A percentile compares a stretch with the other conserved stretches of the same genome.
Conservation (phyloP, 176 grass and related monocot genomes). For the Triticum turgidum region DNA sequence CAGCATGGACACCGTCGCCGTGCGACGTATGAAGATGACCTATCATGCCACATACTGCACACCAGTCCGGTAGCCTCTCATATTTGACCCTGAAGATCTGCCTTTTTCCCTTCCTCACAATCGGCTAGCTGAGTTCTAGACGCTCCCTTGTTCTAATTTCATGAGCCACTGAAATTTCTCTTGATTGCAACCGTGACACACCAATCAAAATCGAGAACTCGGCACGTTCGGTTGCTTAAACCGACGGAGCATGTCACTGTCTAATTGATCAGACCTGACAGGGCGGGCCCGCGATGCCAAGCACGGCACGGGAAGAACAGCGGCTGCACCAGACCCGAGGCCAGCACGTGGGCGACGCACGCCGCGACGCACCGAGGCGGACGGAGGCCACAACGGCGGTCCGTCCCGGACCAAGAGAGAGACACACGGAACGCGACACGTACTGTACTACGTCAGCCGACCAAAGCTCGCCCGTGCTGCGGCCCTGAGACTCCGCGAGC, state of each 20-base stretch:
- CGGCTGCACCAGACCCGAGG: neutral
- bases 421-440: conserved; percentile 13
- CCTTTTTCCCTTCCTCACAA: too few relatives aligned
- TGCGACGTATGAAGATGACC: too few relatives aligned
- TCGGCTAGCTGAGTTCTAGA: too few relatives aligned
- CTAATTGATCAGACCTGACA: neutral
- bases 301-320: neutral
- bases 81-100: too few relatives aligned
- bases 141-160: too few relatives aligned
- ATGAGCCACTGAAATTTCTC: too few relatives aligned
- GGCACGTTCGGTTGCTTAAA: too few relatives aligned
- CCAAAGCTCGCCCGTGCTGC: neutral
- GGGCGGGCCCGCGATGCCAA: neutral
- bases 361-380: neutral
- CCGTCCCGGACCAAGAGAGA: neutral
- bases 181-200: too few relatives aligned
- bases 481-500: neutral
- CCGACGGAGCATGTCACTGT: neutral
- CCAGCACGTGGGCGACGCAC: neutral
- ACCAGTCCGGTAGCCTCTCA: too few relatives aligned
- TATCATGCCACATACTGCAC: too few relatives aligned
- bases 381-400: conserved; percentile 9
- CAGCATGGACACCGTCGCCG: too few relatives aligned
- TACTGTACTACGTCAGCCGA: neutral
- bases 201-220: too few relatives aligned